Percentiles rank a stretch among this genome's conserved stretches.
Conservation (phyloP, 1,284 basidiomycete genomes). For the Pseudozyma tsukubaensis region DNA sequence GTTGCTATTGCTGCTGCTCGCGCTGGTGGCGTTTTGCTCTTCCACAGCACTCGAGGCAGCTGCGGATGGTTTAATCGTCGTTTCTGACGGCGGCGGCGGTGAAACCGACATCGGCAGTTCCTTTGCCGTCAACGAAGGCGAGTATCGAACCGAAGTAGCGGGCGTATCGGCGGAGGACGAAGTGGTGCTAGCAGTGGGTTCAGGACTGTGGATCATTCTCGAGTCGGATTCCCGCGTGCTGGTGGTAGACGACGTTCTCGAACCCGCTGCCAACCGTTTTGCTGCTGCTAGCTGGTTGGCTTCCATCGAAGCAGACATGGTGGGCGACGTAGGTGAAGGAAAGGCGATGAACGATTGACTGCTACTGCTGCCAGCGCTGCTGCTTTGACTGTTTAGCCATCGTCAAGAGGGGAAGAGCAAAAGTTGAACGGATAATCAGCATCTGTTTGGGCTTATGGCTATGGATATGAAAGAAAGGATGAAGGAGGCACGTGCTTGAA, state of each 20-base stretch:
- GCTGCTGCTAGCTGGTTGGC: background rate
- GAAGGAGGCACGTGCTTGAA: too few species aligned
- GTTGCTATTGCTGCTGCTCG: constrained; percentile 15
- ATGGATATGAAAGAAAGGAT: too few species aligned
- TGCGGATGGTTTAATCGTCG: constrained; percentile 14
- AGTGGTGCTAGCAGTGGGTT: constrained; percentile 8
- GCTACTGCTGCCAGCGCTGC: background rate
- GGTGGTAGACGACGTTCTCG: constrained; percentile 17
- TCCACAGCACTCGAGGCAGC: background rate
- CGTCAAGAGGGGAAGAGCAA: too few species aligned
- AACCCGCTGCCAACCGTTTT: background rate
- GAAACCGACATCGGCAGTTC: constrained; percentile 1
- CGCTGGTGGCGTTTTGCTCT: constrained; percentile 5
- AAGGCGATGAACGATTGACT: constrained; percentile 34
- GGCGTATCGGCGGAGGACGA: constrained; percentile 25
- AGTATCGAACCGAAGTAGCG: constrained; percentile 17
- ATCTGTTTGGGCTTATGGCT: too few species aligned
- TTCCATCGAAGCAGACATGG: background rate
- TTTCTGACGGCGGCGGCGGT: constrained; percentile 18
- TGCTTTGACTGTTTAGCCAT: too few species aligned
- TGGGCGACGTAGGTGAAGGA: constrained; percentile 4
- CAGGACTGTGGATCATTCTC: constrained; percentile 11
- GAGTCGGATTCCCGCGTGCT: constrained; percentile 13
- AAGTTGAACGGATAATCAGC: too few species aligned
- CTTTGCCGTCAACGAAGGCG: constrained; percentile 12